Conservation (phyloP, 257 asterid species). For the Oldenlandia corymbosa region DNA sequence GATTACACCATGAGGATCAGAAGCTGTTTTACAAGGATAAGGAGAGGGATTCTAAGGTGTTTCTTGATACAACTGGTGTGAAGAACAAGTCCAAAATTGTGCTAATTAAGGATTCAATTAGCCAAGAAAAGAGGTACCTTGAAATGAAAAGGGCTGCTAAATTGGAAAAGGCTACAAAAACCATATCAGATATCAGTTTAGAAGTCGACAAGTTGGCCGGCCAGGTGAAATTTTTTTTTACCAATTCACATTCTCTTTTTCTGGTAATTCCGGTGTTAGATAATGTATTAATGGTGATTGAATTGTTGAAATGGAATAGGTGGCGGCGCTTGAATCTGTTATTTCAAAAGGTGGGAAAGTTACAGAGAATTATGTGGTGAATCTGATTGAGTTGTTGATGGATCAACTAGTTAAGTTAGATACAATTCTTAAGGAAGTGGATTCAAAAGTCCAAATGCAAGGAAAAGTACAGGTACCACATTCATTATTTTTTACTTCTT, state of each 20-base stretch:
- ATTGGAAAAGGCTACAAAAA: constrained; percentile 59
- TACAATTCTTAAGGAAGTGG: constrained; percentile 59
- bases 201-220: constrained; percentile 68
- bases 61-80: constrained; percentile 64
- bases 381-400: constrained; percentile 68
- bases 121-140: constrained; percentile 62
- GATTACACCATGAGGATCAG: constrained; percentile 86
- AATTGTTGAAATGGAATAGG: constrained; percentile 35
- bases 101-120: constrained; percentile 65
- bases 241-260: too few relatives aligned
- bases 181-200: constrained; percentile 62
- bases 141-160: constrained; percentile 67
- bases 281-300: too few relatives aligned
- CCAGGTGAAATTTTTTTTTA: constrained; percentile 37
- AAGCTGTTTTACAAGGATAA: constrained; percentile 69
- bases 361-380: constrained; percentile 53
- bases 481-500: too few relatives aligned
- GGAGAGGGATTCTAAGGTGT: constrained; percentile 72
- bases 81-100: constrained; percentile 82
- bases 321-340: constrained; percentile 58
- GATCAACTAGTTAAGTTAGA: constrained; percentile 72
- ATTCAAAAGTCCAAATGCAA: constrained; percentile 70
- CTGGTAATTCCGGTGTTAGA: too few relatives aligned
- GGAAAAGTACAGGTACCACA: constrained; percentile 84
- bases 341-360: constrained; percentile 64